Evolutionary conservation across 148 eudicot species (phyloP), one percentile per base, ranked within the genome.

Genomic region (Fagopyrum esculentum): DNA sequence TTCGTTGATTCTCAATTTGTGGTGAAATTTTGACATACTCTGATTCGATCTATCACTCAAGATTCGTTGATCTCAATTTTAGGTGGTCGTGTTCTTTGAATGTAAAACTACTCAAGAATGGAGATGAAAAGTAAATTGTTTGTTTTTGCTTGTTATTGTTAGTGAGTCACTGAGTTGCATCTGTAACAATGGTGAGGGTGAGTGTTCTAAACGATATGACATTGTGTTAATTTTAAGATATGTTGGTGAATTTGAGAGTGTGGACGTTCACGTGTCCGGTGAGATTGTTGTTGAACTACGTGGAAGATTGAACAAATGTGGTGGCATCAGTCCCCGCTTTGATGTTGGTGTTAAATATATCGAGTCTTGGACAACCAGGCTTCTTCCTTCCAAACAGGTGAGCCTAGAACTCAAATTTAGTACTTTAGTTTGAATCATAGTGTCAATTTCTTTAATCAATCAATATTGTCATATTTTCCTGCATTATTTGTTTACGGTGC

Each of bases 261-360:
- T 83, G 61, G 86, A 80, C 73, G 86, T 80, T 75, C 86, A 80
- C 77, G 73, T 81, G 56, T 66, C 86, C 19, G 86, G 83, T 66
- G 81, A 83, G 55, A 83, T 83, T 70, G 86, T 83, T 43, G 86
- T 83, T 51, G 86, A 83, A 64, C 51, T 83, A 73, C 80, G 80
- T 55, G 86, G 86, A 73, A 80, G 86, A 71, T 72, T 80, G 59
- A 80, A 84, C 87, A 87, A 82, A 63, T 85, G 91, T 81, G 87
- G 89, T 43, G 91, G 85, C 69, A 87, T 87, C 60, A 85, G 89
- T 57, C 89, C 91, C 72, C 80, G 79, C 59, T 83, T 85, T 78
- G 91, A 87, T 66, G 89, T 85, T 30, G 89, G 91, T 26, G 91
- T 85, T 72, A 84, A 87, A 63, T 86, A 87, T 44, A 84, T 87